Conservation (phyloP, 345 rosid genomes). For the Cardamine occulta region DNA sequence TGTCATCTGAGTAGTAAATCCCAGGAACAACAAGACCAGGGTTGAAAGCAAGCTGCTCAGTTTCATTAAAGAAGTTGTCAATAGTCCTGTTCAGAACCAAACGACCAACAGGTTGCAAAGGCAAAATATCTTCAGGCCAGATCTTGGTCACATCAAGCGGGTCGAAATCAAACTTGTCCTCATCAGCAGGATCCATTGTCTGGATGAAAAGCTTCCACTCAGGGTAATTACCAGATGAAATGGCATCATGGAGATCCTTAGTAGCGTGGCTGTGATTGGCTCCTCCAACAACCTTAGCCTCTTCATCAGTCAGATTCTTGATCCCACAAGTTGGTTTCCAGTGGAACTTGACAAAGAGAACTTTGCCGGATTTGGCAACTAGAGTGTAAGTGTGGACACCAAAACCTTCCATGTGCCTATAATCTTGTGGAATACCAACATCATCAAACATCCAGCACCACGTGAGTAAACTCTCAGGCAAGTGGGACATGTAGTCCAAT, state of each 20-base stretch:
- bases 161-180: constrained; percentile 87
- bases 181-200: constrained; percentile 84
- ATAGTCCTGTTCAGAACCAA: constrained; percentile 94
- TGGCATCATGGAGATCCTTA: constrained; percentile 88
- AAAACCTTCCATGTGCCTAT: constrained; percentile 96
- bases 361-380: constrained; percentile 82
- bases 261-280: constrained; percentile 98
- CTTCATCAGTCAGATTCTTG: constrained; percentile 86
- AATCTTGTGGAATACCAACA: constrained; percentile 91
- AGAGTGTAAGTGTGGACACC: constrained; percentile 93
- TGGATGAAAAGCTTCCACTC: constrained; percentile 97
- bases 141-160: constrained; percentile 97
- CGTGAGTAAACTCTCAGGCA: constrained; percentile 90
- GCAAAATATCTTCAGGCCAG: constrained; percentile 99
- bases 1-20: constrained; percentile 84
- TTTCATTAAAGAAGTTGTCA: constrained; percentile 93
- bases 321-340: constrained; percentile 99
- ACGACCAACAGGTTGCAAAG: constrained; percentile 95
- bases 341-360: constrained; percentile 84
- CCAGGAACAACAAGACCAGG: constrained; percentile 94
- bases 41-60: constrained; percentile 95
- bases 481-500: constrained; percentile 89
- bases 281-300: constrained; percentile 88
- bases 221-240: constrained; percentile 91
- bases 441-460: constrained; percentile 91